phyloP scores from a whole-genome alignment of 2,329 filamentous ascomycete species.

The Paecilomyces dactylethromorphus region DNA sequence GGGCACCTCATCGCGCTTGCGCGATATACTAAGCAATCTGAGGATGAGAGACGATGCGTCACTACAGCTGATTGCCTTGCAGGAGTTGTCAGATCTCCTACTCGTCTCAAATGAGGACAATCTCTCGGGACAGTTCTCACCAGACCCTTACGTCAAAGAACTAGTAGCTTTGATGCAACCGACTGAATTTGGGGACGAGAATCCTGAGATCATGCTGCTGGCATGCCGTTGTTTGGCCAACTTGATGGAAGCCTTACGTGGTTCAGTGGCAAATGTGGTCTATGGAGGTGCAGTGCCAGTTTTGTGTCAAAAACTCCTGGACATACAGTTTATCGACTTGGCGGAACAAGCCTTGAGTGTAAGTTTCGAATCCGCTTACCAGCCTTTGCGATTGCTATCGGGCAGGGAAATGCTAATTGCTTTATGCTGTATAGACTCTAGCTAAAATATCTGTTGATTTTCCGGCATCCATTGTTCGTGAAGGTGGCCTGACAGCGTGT shows the following conservation, averaged over 20 bases:
- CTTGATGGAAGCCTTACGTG: conserved; percentile 91
- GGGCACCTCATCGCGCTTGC: conserved; percentile 69
- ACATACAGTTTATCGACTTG: conserved; percentile 95
- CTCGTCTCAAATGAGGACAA: conserved; percentile 96
- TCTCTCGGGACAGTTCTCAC: conserved; percentile 86
- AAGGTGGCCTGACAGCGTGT: conserved; percentile 92
- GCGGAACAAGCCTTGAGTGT: conserved; percentile 91
- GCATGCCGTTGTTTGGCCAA: conserved; percentile 95
- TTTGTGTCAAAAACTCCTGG: conserved; percentile 86
- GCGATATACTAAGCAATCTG: conserved; percentile 69
- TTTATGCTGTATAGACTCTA: conserved; percentile 54
- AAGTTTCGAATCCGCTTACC: conserved; percentile 22
- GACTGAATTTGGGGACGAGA: conserved; percentile 79
- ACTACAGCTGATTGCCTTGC: conserved; percentile 81
- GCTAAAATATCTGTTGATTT: conserved; percentile 98
- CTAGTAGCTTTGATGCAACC: conserved; percentile 87
- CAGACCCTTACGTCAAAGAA: conserved; percentile 93
- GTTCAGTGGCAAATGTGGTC: conserved; percentile 89
- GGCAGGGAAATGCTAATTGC: background rate
- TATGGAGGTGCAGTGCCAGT: conserved; percentile 96
- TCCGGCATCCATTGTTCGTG: conserved; percentile 86
- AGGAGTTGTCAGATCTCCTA: conserved; percentile 87
- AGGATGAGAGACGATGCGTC: conserved; percentile 79
- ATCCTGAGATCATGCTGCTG: conserved; percentile 93
- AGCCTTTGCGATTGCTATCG: background rate